Base-by-base conservation (phyloP, 2,329 filamentous ascomycete species). In the Colletotrichum nymphaeae region DNA sequence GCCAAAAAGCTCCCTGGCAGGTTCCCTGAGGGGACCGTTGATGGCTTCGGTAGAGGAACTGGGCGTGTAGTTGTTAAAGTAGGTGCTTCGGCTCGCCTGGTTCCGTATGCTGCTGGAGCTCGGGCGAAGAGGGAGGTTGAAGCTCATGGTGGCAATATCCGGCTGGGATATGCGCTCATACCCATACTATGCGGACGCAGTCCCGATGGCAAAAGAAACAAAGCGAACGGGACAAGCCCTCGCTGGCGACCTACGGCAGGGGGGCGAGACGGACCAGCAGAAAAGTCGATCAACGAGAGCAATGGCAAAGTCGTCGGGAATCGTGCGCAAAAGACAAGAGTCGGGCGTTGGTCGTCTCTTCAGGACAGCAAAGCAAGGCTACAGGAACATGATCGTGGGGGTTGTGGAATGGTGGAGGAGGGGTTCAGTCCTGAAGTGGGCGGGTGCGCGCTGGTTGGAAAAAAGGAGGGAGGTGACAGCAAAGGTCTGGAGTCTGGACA, bases 11-110 rank as follows among this genome's bases (percentile, higher is more conserved):
- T 90, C 89, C 77, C 86, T 83, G 30, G 85, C 83, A 30, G 88
- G 86, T 76, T 91, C 89, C 85, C 32, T 90, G 85, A 16, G 90
- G 16, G 90, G 89, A 4, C 89, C 89, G 79, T 90, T 88, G 81
- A 92, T 91, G 58, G 90, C 90, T 79, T 92, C 90, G 1, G 90
- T 88, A 24, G 88, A 89, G 46, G 88, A 88, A 30, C 86, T 85
- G 57, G 87, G 84, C 12, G 88, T 88, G 77, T 89, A 88, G 75
- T 82, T 86, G 67, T 87, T 89, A 78, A 89, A 90, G 79, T 90
- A 88, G 77, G 86, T 88, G 78, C 86, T 88, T 75, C 87, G 84
- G 78, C 88, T 89, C 68, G 88, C 86, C 79, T 88, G 86, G 77
- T 89, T 90, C 76, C 88, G 84, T 77, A 83, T 83, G 74, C 87